Percentiles rank a stretch among this genome's conserved stretches.
phyloP scores from a whole-genome alignment of 129 eudicot genomes.

The Erigeron canadensis region DNA sequence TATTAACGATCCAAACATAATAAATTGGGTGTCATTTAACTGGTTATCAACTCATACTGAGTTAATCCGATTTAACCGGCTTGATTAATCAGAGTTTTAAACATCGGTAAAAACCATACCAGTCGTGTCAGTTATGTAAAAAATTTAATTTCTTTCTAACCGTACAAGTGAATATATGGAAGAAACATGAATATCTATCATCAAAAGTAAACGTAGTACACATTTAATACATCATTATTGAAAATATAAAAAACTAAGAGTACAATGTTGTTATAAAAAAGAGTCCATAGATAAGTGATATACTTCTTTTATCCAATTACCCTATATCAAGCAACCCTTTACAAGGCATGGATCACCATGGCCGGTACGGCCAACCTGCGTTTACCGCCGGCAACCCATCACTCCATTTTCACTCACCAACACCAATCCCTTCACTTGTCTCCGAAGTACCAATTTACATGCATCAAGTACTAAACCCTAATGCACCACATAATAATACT shows the following conservation, averaged over 20 bases:
- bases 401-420: slow-evolving; percentile 27
- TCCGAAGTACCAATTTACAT: slow-evolving; percentile 33
- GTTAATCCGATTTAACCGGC: too few relatives aligned
- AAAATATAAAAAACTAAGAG: not conserved
- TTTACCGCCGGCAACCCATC: slow-evolving; percentile 27
- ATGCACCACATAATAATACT: slow-evolving; percentile 18
- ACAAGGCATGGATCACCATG: slow-evolving; percentile 29
- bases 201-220: slow-evolving; percentile 1
- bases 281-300: not conserved
- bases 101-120: too few relatives aligned
- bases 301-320: slow-evolving; percentile 25
- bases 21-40: too few relatives aligned
- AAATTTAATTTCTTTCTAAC: too few relatives aligned
- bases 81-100: too few relatives aligned
- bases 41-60: too few relatives aligned
- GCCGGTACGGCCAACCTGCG: slow-evolving; percentile 28
- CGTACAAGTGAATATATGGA: too few relatives aligned
- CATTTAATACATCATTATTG: not conserved
- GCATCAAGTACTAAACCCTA: slow-evolving; percentile 35
- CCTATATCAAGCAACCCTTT: slow-evolving; percentile 22
- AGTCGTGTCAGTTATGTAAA: too few relatives aligned
- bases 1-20: too few relatives aligned
- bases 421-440: slow-evolving; percentile 22
- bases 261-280: not conserved
- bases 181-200: not conserved